Base-by-base conservation (phyloP, 345 rosid species). In the Pistacia atlantica region DNA sequence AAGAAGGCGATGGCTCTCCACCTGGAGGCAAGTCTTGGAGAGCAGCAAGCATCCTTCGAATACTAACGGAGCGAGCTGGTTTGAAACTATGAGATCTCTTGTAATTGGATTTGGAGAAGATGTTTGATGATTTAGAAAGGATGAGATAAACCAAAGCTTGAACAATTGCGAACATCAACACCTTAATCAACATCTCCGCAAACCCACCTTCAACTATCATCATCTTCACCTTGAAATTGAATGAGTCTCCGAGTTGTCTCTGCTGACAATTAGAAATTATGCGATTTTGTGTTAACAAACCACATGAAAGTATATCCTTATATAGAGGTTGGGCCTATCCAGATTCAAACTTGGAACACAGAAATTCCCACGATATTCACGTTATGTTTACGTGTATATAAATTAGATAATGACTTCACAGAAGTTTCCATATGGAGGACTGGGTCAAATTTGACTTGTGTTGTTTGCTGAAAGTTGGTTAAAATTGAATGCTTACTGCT, bases 101-200 rank as follows among this genome's bases (percentile, higher is more conserved):
- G 71, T 25, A 58, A 33, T 74, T 73, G 58, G 64, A 71, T 59
- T 80, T 80, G 52, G 94, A 87, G 90, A 92, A 90, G 54, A 89
- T 62, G 65, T 82, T 85, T 11, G 94, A 90, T 1, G 94, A 90
- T 37, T 82, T 85, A 4, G 92, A 78, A 20, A 90, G 90, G 13
- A 92, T 88, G 63, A 90, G 80, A 76, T 89, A 92, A 14, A 91
- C 90, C 77, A 92, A 77, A 4, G 81, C 89, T 81, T 90, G 97
- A 8, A 90, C 87, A 57, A 88, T 17, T 42, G 77, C 79, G 65
- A 92, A 90, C 54, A 71, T 8, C 42, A 65, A 79, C 75, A 83
- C 81, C 85, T 90, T 90, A 75, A 87, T 51, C 48, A 90, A 20
- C 81, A 79, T 76, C 11, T 81, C 89, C 28, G 74, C 85, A 69